Evolutionary conservation across 148 eudicot species (phyloP).

Genomic region (Fagopyrum esculentum): DNA sequence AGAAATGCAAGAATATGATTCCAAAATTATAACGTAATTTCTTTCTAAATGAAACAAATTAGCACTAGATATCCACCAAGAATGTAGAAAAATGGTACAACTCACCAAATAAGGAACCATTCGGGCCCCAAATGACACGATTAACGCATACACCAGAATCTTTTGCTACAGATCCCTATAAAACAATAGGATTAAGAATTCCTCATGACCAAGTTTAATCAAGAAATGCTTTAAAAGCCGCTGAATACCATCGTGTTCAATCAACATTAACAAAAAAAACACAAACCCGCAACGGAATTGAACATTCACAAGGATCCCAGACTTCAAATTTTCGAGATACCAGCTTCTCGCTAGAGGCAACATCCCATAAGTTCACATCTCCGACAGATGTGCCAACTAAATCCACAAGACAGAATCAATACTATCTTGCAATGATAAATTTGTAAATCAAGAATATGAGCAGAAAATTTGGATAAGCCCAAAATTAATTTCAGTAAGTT

Average conservation of each 20-base stretch:
- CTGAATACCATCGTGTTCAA: not conserved
- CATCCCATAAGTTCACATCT: conserved; percentile 15
- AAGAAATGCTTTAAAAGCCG: not conserved
- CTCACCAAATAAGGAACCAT: conserved; percentile 83
- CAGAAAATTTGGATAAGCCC: not conserved
- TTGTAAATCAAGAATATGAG: not conserved
- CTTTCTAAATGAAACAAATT: not conserved
- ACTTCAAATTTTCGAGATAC: conserved; percentile 11
- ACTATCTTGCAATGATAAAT: not conserved
- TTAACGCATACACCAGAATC: conserved; percentile 69
- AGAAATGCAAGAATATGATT: not conserved
- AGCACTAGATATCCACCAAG: not conserved
- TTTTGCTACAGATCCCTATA: conserved; percentile 60
- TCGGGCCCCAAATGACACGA: conserved; percentile 88
- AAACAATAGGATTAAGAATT: conserved; percentile 3
- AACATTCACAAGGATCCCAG: conserved; percentile 12
- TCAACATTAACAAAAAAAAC: not conserved
- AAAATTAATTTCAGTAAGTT: not conserved
- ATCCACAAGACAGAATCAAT: conserved; percentile 12
- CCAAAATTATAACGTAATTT: not conserved
- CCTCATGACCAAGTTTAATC: not conserved
- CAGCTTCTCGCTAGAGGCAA: conserved; percentile 13
- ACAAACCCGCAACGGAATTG: conserved; percentile 16
- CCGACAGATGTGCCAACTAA: conserved; percentile 21
- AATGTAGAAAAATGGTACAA: not conserved